A percentile compares a stretch with the other conserved stretches of the same genome.
Evolutionary conservation across 768 basidiomycete species (phyloP).

Genomic region (Phanerodontia chrysosporium): DNA sequence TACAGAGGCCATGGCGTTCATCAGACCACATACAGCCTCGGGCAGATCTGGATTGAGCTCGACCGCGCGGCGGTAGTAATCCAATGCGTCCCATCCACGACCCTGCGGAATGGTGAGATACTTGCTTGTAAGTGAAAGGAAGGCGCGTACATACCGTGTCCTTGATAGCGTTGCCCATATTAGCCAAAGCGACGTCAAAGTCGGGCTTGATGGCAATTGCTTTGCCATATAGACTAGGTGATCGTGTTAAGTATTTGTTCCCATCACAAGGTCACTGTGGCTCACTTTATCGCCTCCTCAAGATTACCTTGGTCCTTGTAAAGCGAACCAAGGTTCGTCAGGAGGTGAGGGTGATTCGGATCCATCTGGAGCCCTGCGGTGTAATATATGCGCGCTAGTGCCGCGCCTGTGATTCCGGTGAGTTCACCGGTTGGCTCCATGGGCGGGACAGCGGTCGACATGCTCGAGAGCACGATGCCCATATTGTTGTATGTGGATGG

Average conservation of each 20-base stretch:
- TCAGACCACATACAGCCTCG: conserved; percentile 47
- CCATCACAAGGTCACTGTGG: background rate
- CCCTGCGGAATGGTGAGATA: conserved; percentile 24
- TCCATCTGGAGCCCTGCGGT: conserved; percentile 40
- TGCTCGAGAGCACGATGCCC: conserved; percentile 41
- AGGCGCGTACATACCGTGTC: conserved; percentile 32
- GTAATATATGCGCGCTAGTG: conserved; percentile 42
- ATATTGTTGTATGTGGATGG: conserved; percentile 48
- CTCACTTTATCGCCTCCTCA: conserved; percentile 39
- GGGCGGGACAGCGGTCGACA: conserved; percentile 21
- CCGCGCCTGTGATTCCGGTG: conserved; percentile 25
- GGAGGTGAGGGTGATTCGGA: conserved; percentile 42
- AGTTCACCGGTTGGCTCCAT: conserved; percentile 13
- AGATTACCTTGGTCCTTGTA: conserved; percentile 44
- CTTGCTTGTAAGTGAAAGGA: background rate
- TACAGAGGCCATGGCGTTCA: conserved; percentile 39
- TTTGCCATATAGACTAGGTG: conserved; percentile 35
- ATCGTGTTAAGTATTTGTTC: background rate
- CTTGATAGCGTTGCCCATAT: conserved; percentile 48
- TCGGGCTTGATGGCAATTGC: conserved; percentile 39
- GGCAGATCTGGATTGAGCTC: conserved; percentile 38
- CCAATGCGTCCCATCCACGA: conserved; percentile 38
- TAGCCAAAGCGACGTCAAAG: conserved; percentile 48
- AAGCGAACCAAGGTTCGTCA: conserved; percentile 48
- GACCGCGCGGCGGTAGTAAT: conserved; percentile 43